Evolutionary conservation across 352 stramenopile genomes (phyloP).

Genomic region (Peronospora belbahrii): DNA sequence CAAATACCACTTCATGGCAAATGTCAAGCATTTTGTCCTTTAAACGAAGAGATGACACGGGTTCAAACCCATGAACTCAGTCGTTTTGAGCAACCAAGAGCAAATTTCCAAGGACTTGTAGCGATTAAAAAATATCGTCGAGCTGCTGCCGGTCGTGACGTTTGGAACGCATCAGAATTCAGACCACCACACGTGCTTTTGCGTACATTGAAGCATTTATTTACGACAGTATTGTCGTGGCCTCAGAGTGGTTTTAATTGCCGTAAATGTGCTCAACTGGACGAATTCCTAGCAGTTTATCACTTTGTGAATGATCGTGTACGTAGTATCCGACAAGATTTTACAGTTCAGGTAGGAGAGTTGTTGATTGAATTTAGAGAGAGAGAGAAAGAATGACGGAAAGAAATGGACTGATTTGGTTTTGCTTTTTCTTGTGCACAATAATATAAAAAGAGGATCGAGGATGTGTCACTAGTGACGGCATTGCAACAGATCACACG

Average conservation of each 20-base stretch:
- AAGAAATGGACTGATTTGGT: constrained; percentile 3
- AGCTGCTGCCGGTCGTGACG: constrained; percentile 34
- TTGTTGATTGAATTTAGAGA: no score
- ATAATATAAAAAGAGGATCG: constrained; percentile 33
- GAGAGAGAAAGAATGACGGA: no score
- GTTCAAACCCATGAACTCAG: constrained; percentile 33
- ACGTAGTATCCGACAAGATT: constrained; percentile 64
- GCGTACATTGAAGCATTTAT: constrained; percentile 36
- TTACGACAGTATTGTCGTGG: constrained; percentile 31
- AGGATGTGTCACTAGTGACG: constrained; percentile 22
- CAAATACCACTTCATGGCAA: constrained; percentile 19
- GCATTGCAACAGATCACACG: constrained; percentile 42
- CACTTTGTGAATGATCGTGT: constrained; percentile 68
- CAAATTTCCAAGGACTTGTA: constrained; percentile 3
- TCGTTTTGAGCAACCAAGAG: constrained; percentile 32
- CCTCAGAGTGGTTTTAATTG: constrained; percentile 27
- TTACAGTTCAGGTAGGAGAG: constrained; percentile 46
- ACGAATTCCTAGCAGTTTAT: constrained; percentile 53
- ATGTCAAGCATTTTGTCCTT: constrained; percentile 29
- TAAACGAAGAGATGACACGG: constrained; percentile 27
- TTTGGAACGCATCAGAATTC: constrained; percentile 20
- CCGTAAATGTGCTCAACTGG: neutral
- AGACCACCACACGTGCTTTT: constrained; percentile 33
- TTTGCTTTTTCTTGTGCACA: neutral
- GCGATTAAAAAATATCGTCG: constrained; percentile 53